phyloP scores from a whole-genome alignment of 768 basidiomycete genomes.

The Leucosporidium yakuticum region DNA sequence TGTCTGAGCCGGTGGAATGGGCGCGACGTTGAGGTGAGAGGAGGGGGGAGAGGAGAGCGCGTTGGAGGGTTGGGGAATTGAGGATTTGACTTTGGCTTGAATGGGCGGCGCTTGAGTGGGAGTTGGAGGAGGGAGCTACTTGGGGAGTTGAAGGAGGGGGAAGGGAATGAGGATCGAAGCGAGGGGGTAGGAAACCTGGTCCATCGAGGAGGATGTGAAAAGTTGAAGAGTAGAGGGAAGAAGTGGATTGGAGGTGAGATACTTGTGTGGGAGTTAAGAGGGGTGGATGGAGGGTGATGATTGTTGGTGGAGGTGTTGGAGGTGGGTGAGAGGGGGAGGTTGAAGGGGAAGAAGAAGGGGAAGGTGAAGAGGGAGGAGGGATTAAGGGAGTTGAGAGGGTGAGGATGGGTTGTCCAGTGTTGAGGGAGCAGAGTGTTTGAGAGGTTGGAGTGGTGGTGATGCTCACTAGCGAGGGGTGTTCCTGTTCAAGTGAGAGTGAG shows the following conservation, averaged over 20 bases:
- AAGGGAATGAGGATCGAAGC: conserved; percentile 17
- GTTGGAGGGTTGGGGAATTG: conserved; percentile 27
- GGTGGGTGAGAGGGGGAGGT: not conserved
- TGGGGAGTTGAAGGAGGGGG: conserved; percentile 9
- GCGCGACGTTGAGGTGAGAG: conserved; percentile 9
- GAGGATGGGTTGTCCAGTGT: conserved; percentile 21
- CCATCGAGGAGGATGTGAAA: conserved; percentile 25
- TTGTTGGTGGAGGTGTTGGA: not conserved
- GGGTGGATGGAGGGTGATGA: conserved; percentile 15
- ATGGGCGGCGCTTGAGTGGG: not conserved
- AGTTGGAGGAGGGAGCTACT: not conserved
- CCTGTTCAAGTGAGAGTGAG: no score
- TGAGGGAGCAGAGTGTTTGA: conserved; percentile 28
- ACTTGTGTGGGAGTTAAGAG: not conserved
- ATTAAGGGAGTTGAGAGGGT: conserved; percentile 23
- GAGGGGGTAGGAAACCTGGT: conserved; percentile 14
- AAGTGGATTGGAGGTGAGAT: not conserved
- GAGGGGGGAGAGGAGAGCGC: conserved; percentile 23
- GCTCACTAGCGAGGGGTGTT: conserved; percentile 18
- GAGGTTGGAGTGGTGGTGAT: conserved; percentile 14
- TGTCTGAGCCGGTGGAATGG: not conserved
- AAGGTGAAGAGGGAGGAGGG: not conserved
- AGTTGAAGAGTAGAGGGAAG: conserved; percentile 21
- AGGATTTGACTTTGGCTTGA: not conserved
- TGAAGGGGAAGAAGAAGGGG: not conserved